These are phyloP conservation scores for Pharus latifolius DNA, from an alignment of 176 grass and related monocot genomes.

Conservation along the genomic window DNA sequence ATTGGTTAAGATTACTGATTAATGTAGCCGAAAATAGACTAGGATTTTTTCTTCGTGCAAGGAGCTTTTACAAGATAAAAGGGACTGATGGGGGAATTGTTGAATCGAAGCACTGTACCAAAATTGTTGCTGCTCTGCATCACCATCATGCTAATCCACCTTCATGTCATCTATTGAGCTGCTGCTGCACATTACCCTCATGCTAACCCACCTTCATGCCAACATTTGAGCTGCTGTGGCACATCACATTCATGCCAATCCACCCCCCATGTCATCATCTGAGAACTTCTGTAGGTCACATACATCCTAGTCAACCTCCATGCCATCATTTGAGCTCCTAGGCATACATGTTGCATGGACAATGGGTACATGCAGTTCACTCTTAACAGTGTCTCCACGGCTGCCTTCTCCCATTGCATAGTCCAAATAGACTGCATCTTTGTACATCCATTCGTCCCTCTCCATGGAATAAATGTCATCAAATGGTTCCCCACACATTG, in stretches of 20 bases:
- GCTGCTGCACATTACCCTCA: not conserved
- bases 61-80: not conserved
- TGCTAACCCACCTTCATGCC: not conserved
- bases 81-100: not conserved
- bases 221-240: not conserved
- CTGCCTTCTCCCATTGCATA: conserved; percentile 12
- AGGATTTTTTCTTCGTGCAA: conserved; percentile 6
- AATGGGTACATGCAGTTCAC: conserved; percentile 11
- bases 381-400: not conserved
- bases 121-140: not conserved
- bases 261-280: not conserved
- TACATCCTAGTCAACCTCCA: conserved; percentile 29
- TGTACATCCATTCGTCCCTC: conserved; percentile 83
- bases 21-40: not conserved
- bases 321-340: conserved; percentile 5
- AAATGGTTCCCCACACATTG: conserved; percentile 77
- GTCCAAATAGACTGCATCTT: conserved; percentile 57
- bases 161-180: not conserved
- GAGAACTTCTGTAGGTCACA: conserved; percentile 1
- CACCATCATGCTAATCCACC: not conserved
- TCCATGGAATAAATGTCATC: conserved; percentile 70
- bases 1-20: not conserved
- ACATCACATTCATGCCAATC: not conserved
- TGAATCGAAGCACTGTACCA: not conserved
- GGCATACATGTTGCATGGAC: conserved; percentile 41